Conservation (phyloP, 1,284 basidiomycete species). For the Cystobasidium slooffiae region DNA sequence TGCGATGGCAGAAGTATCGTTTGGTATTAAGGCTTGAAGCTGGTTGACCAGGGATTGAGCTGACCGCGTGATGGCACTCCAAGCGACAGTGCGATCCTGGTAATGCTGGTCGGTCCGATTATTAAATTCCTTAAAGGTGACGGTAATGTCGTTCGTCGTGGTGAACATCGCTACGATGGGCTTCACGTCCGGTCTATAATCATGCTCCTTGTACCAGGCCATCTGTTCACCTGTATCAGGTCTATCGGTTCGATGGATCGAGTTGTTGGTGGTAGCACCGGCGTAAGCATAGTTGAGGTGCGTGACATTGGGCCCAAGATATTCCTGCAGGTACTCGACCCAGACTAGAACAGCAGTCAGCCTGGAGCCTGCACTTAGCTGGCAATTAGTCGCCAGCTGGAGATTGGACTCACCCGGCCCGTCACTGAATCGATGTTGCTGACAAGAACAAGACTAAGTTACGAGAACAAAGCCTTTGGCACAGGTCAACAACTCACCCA, state of each 20-base stretch:
- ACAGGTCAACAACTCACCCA: conserved; percentile 9
- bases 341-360: conserved; percentile 1
- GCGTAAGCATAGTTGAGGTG: conserved; percentile 37
- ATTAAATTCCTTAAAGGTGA: conserved; percentile 20
- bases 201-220: conserved; percentile 1
- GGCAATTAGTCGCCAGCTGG: too few species aligned
- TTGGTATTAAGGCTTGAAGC: conserved; percentile 13
- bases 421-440: conserved; percentile 24
- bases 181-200: conserved; percentile 1
- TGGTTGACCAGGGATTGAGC: conserved; percentile 16
- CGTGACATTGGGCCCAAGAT: conserved; percentile 15
- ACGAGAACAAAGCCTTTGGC: too few species aligned
- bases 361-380: too few species aligned
- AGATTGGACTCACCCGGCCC: conserved; percentile 1
- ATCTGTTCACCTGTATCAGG: conserved; percentile 37
- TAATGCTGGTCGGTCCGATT: background rate
- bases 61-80: conserved; percentile 13
- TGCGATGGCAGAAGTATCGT: conserved; percentile 3
- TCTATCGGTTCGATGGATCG: background rate
- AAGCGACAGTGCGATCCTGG: background rate
- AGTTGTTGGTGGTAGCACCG: conserved; percentile 36
- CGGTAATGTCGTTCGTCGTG: conserved; percentile 35
- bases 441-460: background rate
- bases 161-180: conserved; percentile 34
- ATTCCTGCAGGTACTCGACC: conserved; percentile 35